Conservation (phyloP, 352 stramenopile species). For the Phytophthora pseudosyringae region DNA sequence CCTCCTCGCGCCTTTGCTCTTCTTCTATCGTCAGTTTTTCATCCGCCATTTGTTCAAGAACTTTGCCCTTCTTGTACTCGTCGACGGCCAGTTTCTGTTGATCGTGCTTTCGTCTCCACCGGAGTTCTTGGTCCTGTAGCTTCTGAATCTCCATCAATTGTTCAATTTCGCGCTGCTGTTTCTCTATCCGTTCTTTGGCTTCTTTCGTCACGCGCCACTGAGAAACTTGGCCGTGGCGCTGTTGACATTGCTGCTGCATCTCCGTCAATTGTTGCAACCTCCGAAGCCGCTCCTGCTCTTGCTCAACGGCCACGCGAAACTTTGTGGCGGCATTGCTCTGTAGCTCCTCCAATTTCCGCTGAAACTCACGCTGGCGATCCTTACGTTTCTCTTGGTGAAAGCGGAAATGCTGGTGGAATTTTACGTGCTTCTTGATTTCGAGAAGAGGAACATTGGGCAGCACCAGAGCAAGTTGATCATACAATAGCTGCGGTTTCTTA, state of each 20-base stretch:
- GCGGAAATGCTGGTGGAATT: constrained; percentile 62
- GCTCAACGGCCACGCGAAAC: constrained; percentile 30
- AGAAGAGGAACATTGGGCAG: constrained; percentile 43
- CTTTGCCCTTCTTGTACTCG: constrained; percentile 64
- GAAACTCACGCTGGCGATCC: constrained; percentile 53
- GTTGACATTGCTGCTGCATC: constrained; percentile 48
- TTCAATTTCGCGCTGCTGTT: constrained; percentile 65
- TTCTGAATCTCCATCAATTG: constrained; percentile 43
- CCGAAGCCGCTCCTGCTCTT: constrained; percentile 34
- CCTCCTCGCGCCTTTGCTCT: constrained; percentile 38
- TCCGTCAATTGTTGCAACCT: constrained; percentile 45
- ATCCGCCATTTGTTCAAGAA: constrained; percentile 49
- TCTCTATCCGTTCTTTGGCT: constrained; percentile 59
- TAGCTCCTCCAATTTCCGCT: constrained; percentile 43
- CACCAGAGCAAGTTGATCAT: constrained; percentile 58
- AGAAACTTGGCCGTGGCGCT: constrained; percentile 50
- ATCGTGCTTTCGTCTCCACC: constrained; percentile 52
- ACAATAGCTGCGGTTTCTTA: constrained; percentile 64
- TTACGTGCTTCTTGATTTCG: constrained; percentile 60
- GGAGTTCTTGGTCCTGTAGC: constrained; percentile 46
- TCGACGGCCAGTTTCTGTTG: constrained; percentile 58
- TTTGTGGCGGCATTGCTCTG: constrained; percentile 36
- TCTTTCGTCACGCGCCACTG: constrained; percentile 63
- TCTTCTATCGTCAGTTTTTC: constrained; percentile 49
- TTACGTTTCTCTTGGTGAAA: constrained; percentile 66